Conservation (phyloP, 371 early-diverging fungal species). For the Rozella allomycis region DNA sequence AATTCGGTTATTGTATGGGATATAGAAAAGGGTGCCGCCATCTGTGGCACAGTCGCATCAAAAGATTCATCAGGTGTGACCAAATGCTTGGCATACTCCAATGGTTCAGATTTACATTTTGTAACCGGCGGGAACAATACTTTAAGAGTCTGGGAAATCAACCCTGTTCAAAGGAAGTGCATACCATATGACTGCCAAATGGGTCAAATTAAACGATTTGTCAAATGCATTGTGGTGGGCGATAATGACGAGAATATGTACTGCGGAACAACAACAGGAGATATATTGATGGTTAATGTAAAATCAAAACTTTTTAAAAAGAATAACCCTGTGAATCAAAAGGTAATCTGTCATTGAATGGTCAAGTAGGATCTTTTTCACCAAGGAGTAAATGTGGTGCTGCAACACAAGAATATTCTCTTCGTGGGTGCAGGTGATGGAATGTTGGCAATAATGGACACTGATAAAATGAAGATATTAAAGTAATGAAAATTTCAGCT, state of each 20-base stretch:
- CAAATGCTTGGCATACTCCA: slow-evolving; percentile 14
- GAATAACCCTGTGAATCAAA: slow-evolving; percentile 27
- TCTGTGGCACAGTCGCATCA: slow-evolving; percentile 25
- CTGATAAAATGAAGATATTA: not conserved
- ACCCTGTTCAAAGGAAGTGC: slow-evolving; percentile 17
- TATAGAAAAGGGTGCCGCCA: slow-evolving; percentile 15
- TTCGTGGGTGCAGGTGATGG: slow-evolving; percentile 31
- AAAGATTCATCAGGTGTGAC: slow-evolving; percentile 23
- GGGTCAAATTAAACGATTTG: slow-evolving; percentile 30
- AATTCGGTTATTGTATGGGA: slow-evolving; percentile 31
- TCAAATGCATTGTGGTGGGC: slow-evolving; percentile 22
- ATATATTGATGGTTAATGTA: slow-evolving; percentile 20
- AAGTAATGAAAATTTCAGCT: slow-evolving; percentile 16
- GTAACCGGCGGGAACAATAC: slow-evolving; percentile 25
- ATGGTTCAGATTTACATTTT: slow-evolving; percentile 17
- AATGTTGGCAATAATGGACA: slow-evolving; percentile 10
- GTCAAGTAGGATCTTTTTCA: slow-evolving; percentile 16
- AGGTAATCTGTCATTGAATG: slow-evolving; percentile 5
- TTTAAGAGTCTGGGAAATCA: slow-evolving; percentile 22
- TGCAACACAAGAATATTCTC: slow-evolving; percentile 9
- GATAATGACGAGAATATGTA: slow-evolving; percentile 25
- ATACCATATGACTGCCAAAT: slow-evolving; percentile 21
- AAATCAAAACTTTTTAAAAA: slow-evolving; percentile 20
- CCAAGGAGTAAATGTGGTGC: slow-evolving; percentile 21
- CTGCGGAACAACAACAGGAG: slow-evolving; percentile 34